phyloP scores from a whole-genome alignment of 2,329 filamentous ascomycete species.

The Ophiosphaerella korrae region DNA sequence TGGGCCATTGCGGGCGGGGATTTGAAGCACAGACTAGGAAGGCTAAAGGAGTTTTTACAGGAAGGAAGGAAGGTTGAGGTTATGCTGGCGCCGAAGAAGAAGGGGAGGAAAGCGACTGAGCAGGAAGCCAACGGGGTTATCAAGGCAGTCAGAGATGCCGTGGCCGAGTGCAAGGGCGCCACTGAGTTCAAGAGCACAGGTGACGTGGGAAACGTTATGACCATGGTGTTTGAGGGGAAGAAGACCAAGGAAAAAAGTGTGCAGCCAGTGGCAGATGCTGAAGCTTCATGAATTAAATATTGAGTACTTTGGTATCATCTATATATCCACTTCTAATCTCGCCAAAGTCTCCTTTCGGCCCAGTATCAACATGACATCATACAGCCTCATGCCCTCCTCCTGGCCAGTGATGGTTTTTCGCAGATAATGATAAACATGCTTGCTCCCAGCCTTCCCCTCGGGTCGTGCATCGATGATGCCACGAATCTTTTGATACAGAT shows the following conservation, averaged over 20 bases:
- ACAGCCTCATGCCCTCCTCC: conserved; percentile 41
- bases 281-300: neutral
- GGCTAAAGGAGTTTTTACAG: conserved; percentile 69
- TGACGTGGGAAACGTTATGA: conserved; percentile 36
- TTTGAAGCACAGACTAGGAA: conserved; percentile 60
- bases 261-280: neutral
- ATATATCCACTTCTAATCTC: conserved; percentile 29
- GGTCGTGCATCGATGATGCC: conserved; percentile 35
- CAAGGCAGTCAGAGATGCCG: conserved; percentile 53
- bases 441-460: conserved; percentile 30
- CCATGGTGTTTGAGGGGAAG: conserved; percentile 38
- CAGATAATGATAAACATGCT: conserved; percentile 43
- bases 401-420: conserved; percentile 36
- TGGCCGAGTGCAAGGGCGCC: conserved; percentile 44
- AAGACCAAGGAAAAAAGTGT: conserved; percentile 18
- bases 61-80: conserved; percentile 80
- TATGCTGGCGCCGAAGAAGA: conserved; percentile 69
- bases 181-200: conserved; percentile 36
- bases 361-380: conserved; percentile 43
- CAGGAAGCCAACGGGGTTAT: conserved; percentile 65
- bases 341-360: conserved; percentile 37
- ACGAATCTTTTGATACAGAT: conserved; percentile 28
- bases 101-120: conserved; percentile 62
- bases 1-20: conserved; percentile 84
- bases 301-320: no score